Evolutionary conservation across 2,329 filamentous ascomycete genomes (phyloP), one percentile per base, ranked within the genome.

Genomic region (Helminthosporium solani): DNA sequence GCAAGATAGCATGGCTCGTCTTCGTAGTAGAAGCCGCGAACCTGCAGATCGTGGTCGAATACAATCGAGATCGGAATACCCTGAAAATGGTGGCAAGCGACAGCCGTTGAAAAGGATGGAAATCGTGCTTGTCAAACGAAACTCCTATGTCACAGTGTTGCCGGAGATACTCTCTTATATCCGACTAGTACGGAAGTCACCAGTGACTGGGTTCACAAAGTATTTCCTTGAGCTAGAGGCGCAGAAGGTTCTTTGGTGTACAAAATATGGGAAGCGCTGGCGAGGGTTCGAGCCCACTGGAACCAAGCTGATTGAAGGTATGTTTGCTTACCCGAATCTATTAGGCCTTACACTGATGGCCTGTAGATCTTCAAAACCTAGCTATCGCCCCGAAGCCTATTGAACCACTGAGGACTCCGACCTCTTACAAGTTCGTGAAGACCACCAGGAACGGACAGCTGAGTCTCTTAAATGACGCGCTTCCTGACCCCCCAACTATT

Each of bases 191-290:
- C 56, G 54, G n/a, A 31, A 48, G n/a, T 39, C 58, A 12, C 53
- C 54, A n/a, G 60, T 64, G 1, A 46, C 47, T 3, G 58, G 57
- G 2, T 53, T 44, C n/a, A 54, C 53, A 3, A 54, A 52, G 14
- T 61, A 63, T 25, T 52, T 48, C 28, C 49, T 64, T 6, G 59
- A 64, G 46, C 49, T 64, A 7, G 52, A 58, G 28, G 56, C 46
- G 8, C 49, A 53, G 31, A 50, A 51, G 18, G 47, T 50, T n/a
- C 36, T 56, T 1, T 64, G 59, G 58, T 59, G 59, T 9, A 62
- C 49, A 15, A 59, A 60, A 25, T 40, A 52, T 16, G 44, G 48
- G 16, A 58, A 57, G 28, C 44, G 33, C 19, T 64, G 61, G 61
- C 38, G 52, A 33, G 59, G 58, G 1, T 46, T 53, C 33, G 59